These are phyloP conservation scores for Neofusicoccum parvum DNA, from an alignment of 2,329 filamentous ascomycete species.

Conservation along the genomic window DNA sequence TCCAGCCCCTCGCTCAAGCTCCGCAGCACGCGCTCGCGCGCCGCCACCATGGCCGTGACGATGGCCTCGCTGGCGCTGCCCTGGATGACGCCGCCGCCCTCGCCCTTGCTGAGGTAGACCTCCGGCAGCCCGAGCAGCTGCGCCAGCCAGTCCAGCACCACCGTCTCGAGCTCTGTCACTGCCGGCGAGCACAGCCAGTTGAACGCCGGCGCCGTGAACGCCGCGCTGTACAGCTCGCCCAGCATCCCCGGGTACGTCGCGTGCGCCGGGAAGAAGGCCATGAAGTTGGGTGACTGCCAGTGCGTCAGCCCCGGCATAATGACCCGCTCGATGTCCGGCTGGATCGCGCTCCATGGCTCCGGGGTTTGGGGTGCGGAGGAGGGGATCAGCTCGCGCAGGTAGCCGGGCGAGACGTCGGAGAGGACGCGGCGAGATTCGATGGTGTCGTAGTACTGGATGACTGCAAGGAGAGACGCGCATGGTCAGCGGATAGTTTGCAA, in stretches of 20 bases:
- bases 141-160: slow-evolving; percentile 90
- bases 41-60: slow-evolving; percentile 83
- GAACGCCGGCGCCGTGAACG: slow-evolving; percentile 88
- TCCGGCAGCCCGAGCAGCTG: slow-evolving; percentile 72
- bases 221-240: slow-evolving; percentile 87
- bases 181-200: slow-evolving; percentile 96
- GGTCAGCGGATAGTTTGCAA: not conserved
- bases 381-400: slow-evolving; percentile 79
- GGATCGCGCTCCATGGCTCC: slow-evolving; percentile 77
- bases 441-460: slow-evolving; percentile 80
- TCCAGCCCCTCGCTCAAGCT: slow-evolving; percentile 38
- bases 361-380: slow-evolving; percentile 63
- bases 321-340: slow-evolving; percentile 78
- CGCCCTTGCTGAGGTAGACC: slow-evolving; percentile 71
- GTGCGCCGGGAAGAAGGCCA: slow-evolving; percentile 90
- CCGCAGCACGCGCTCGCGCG: slow-evolving; percentile 61
- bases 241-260: slow-evolving; percentile 83
- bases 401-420: slow-evolving; percentile 79
- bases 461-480: slow-evolving; percentile 46
- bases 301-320: slow-evolving; percentile 93
- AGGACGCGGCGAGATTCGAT: slow-evolving; percentile 72
- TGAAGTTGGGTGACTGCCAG: slow-evolving; percentile 93
- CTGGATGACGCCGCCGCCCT: slow-evolving; percentile 91
- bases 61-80: slow-evolving; percentile 87
- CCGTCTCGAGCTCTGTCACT: slow-evolving; percentile 89